Base-by-base conservation (phyloP, 2,329 filamentous ascomycete genomes). In the Penicillium verrucosum region DNA sequence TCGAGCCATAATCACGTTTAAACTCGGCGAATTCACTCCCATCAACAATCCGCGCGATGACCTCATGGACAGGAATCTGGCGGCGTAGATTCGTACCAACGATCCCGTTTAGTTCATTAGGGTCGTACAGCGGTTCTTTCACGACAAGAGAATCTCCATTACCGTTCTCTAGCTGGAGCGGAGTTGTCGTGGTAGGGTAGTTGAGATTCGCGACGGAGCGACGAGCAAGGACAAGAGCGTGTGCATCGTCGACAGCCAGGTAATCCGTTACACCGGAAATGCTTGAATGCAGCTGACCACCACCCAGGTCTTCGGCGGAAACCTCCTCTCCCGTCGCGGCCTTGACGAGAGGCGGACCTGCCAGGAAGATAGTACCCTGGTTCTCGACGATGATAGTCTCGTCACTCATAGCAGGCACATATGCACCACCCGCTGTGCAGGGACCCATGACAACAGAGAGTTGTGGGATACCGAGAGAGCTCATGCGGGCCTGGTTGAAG, bases 401-500 rank as follows among this genome's bases (percentile, higher is more conserved):
- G 72, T 97, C 94, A 59, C 89, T 93, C 93, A 99, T 97, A 68
- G 90, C 91, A 11, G 93, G 93, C 11, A 97, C 92, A 72, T 99
- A 97, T 25, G 93, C 93, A 46, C 93, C 93, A 49, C 93, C 93
- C 1, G 93, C 93, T 0, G 94, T 99, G 77, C 94, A 99, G 42
- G 93, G 90, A 0, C 93, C 93, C 93, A 99, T 97, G 45, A 99
- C 93, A 2, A 97, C 91, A 10, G 90, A 88, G 65, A 99, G 89
- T 71, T 97, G 93, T 1, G 93, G 93, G 60, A 97, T 96, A 5
- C 92, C 91, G 64, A 87, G 78, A 2, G 89, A 84, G 65, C 89
- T 94, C 92, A 97, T 96, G 68, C 90, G 83, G 3, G 94, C 93
- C 76, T 99, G 93, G 77, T 99, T 97, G 81, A 89, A 99, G 81